Base-by-base conservation (phyloP, 1,284 basidiomycete species). In the Fomitopsis schrenkii region DNA sequence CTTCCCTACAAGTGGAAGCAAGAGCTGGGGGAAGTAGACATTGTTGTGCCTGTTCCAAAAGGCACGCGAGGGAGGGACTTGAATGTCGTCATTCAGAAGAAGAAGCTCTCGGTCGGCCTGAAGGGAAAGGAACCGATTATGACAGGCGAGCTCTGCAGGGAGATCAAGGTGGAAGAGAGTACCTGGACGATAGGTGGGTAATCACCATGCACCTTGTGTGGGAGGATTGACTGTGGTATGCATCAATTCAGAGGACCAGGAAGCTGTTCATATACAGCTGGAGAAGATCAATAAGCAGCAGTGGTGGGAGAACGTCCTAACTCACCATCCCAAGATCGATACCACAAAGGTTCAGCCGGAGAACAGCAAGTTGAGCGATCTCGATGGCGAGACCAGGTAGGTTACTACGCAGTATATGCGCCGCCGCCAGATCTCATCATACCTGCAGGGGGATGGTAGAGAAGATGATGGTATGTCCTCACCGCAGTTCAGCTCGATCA, bases 241-340 rank as follows among this genome's bases (percentile, higher is more conserved):
- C 33, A 28, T 40, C 4, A 5, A 9, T 50, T 3, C 68, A 96
- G 94, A 95, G 80, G 95, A 97, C 72, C 87, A 88, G 64, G 79
- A 88, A 64, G 76, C 77, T 10, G 78, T 97, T 55, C 77, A 85
- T 36, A 82, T 97, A 59, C 92, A 95, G 70, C 83, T 97, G 41
- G 95, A 97, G 74, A 97, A 97, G 75, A 69, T 91, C 59, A 94
- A 95, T 76, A 77, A 89, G 68, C 86, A 90, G 75, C 87, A 93
- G 60, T 99, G 97, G 97, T 99, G 97, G 97, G 93, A 95, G 72
- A 95, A 98, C 73, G 92, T 99, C 63, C 80, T 99, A 62, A 92
- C 90, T 2, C 93, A 96, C 71, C 94, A 98, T 70, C 95, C 97
- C 10, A 97, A 95, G 81, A 92, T 99, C 79, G 94, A 99, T 73